These are phyloP conservation scores for Termitomyces sp. DNA, from an alignment of 768 basidiomycete genomes.

Conservation along the genomic window DNA sequence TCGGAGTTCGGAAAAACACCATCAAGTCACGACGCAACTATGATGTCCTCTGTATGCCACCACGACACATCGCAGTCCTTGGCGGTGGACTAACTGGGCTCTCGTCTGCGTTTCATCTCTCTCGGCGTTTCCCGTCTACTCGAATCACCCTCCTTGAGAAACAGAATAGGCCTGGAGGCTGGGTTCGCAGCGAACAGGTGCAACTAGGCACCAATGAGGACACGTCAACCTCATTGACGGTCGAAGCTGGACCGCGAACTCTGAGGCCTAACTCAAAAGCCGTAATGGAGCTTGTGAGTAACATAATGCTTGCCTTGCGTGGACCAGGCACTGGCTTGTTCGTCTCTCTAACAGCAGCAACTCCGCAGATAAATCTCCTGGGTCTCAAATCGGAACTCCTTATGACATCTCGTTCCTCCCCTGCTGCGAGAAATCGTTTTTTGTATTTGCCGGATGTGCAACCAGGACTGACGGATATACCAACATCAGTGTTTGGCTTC, in stretches of 20 bases:
- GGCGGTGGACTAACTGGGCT: slow-evolving; percentile 83
- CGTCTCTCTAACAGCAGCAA: not conserved
- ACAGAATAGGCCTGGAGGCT: slow-evolving; percentile 69
- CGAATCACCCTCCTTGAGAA: slow-evolving; percentile 69
- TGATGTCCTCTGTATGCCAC: slow-evolving; percentile 4
- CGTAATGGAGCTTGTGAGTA: slow-evolving; percentile 73
- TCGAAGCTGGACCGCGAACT: slow-evolving; percentile 88
- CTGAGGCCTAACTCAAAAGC: slow-evolving; percentile 71
- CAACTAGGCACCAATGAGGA: slow-evolving; percentile 22
- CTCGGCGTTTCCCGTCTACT: slow-evolving; percentile 53
- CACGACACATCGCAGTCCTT: slow-evolving; percentile 49
- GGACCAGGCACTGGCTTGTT: not conserved
- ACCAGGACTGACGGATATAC: slow-evolving; percentile 48
- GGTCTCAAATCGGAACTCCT: slow-evolving; percentile 54
- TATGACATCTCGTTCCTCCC: slow-evolving; percentile 57
- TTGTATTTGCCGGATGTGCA: slow-evolving; percentile 39
- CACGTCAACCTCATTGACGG: slow-evolving; percentile 36
- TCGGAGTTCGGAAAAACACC: not conserved
- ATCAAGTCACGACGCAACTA: slow-evolving; percentile 30
- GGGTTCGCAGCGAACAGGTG: slow-evolving; percentile 64
- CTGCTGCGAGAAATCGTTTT: slow-evolving; percentile 76
- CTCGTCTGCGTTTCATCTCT: slow-evolving; percentile 73
- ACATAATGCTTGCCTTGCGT: not conserved
- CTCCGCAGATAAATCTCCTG: slow-evolving; percentile 68
- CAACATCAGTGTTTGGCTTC: slow-evolving; percentile 32